Conservation (phyloP, 306 rosid species). For the Prunus mume region DNA sequence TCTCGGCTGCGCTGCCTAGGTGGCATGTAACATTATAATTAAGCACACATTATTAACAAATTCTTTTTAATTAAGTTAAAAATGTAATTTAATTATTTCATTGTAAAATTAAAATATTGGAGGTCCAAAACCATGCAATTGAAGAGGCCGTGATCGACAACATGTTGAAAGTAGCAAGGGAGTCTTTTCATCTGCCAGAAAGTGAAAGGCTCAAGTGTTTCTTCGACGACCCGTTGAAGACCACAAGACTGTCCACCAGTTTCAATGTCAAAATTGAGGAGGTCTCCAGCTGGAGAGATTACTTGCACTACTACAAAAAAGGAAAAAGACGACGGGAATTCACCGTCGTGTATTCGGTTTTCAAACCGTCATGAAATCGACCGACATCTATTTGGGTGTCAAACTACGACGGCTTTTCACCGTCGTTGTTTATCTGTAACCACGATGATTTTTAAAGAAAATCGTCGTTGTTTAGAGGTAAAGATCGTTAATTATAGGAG, state of each 20-base stretch:
- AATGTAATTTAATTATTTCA: not conserved
- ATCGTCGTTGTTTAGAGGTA: too few species aligned
- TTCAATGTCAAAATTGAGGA: conserved; percentile 28
- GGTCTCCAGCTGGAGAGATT: conserved; percentile 30
- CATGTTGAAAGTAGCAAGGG: conserved; percentile 21
- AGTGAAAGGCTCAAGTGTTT: conserved; percentile 23
- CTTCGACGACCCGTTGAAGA: conserved; percentile 28
- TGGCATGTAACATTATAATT: not conserved
- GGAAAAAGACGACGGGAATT: too few species aligned
- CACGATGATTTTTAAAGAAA: too few species aligned
- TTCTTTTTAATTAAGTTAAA: not conserved
- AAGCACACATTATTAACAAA: not conserved
- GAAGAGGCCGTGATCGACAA: conserved; percentile 17
- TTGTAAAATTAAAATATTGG: not conserved
- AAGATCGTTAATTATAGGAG: too few species aligned
- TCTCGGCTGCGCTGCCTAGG: too few species aligned
- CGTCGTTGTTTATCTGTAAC: too few species aligned
- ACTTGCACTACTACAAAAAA: too few species aligned
- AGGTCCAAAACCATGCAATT: conserved; percentile 34
- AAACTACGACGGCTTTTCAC: too few species aligned
- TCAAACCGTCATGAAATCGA: too few species aligned
- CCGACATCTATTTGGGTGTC: too few species aligned
- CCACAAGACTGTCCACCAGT: conserved; percentile 24
- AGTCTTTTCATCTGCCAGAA: conserved; percentile 26
- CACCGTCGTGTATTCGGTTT: too few species aligned